These are phyloP conservation scores for Pyrenochaeta sp. DNA, from an alignment of 2,329 filamentous ascomycete species.

Conservation along the genomic window DNA sequence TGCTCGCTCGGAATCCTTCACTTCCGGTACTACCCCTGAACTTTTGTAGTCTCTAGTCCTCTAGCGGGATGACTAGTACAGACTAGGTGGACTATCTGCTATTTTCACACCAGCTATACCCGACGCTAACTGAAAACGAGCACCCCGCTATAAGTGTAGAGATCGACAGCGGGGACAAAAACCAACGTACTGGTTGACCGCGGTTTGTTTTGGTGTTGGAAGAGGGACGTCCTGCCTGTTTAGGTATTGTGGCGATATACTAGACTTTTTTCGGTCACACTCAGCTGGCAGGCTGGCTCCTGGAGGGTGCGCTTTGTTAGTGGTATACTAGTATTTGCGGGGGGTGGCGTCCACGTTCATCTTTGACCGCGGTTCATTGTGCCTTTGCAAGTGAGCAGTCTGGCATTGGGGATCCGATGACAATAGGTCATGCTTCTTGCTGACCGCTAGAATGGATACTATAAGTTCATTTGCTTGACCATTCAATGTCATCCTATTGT, in stretches of 20 bases:
- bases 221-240: background rate
- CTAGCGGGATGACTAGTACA: background rate
- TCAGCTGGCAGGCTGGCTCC: background rate
- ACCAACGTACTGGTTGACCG: conserved; percentile 5
- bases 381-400: background rate
- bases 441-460: background rate
- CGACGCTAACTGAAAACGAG: conserved; percentile 6
- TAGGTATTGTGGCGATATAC: background rate
- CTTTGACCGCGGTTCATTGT: background rate
- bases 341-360: background rate
- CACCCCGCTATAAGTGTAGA: background rate
- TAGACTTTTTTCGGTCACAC: background rate
- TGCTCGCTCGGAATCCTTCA: background rate
- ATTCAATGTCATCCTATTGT: background rate
- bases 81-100: background rate
- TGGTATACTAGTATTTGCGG: background rate
- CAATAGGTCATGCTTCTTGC: background rate
- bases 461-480: background rate
- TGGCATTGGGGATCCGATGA: background rate
- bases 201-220: conserved; percentile 1
- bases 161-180: conserved; percentile 14
- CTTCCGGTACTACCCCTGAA: conserved; percentile 2
- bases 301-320: background rate
- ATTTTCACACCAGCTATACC: background rate
- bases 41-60: background rate